Conservation (phyloP, 1,284 basidiomycete species). For the Cerioporus squamosus region DNA sequence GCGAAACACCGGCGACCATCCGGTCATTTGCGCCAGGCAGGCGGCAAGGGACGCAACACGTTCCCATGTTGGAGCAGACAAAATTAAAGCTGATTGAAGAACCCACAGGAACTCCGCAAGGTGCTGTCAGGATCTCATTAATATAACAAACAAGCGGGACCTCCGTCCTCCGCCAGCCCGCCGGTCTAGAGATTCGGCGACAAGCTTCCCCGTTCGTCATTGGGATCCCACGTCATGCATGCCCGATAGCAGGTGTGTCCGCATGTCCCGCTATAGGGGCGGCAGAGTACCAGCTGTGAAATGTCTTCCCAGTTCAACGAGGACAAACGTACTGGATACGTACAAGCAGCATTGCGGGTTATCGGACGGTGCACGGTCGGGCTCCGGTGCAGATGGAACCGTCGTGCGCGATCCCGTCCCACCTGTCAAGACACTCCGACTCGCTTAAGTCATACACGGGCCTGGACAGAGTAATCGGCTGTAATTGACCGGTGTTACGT, state of each 20-base stretch:
- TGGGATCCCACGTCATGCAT: neutral
- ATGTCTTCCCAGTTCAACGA: neutral
- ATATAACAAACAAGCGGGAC: neutral
- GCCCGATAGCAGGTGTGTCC: neutral
- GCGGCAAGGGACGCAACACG: no score
- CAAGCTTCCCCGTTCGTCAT: neutral
- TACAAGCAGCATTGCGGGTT: neutral
- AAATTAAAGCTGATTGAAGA: neutral
- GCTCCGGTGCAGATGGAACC: no score
- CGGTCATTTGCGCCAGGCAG: neutral
- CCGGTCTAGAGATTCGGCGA: neutral
- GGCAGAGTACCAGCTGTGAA: neutral
- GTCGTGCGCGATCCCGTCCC: no score
- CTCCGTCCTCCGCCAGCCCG: neutral
- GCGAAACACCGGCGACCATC: conserved; percentile 5
- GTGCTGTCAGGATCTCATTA: neutral
- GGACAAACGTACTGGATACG: neutral
- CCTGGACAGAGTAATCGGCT: no score
- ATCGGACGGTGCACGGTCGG: no score
- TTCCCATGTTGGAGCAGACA: neutral
- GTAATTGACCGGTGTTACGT: no score
- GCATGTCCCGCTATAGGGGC: neutral
- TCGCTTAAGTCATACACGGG: no score
- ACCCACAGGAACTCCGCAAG: neutral
- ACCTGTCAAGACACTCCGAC: no score